Percentiles rank a stretch among this genome's conserved stretches.
These are phyloP conservation scores for Echites panduratus DNA, from an alignment of 257 asterid genomes.

Conservation along the genomic window DNA sequence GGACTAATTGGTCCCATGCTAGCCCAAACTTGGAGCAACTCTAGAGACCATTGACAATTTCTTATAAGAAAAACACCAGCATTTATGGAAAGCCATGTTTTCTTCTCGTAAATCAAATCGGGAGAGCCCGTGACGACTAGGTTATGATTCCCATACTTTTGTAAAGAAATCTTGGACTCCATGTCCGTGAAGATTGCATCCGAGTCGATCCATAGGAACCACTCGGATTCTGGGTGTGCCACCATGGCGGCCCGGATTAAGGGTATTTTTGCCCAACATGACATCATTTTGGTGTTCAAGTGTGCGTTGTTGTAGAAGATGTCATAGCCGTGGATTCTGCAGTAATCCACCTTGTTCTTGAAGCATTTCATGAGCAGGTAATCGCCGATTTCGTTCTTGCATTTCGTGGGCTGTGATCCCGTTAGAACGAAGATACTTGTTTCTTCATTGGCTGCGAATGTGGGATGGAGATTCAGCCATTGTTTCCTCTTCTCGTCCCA, in stretches of 20 bases:
- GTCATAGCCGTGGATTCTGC: constrained; percentile 46
- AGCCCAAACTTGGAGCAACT: constrained; percentile 5
- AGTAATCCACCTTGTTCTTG: constrained; percentile 68
- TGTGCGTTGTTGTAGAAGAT: constrained; percentile 47
- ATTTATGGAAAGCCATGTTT: constrained; percentile 3
- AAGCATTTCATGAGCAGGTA: constrained; percentile 43
- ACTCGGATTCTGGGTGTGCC: constrained; percentile 9
- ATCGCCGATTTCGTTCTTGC: constrained; percentile 54
- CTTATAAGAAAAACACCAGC: constrained; percentile 8
- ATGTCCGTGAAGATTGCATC: constrained; percentile 16
- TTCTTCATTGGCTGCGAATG: constrained; percentile 13
- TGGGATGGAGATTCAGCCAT: constrained; percentile 45
- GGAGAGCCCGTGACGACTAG: neutral
- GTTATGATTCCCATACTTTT: constrained; percentile 4
- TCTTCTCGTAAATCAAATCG: neutral
- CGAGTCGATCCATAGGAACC: constrained; percentile 4
- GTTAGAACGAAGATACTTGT: constrained; percentile 44
- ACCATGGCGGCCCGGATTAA: constrained; percentile 5
- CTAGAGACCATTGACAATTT: constrained; percentile 14
- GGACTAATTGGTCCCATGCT: constrained; percentile 14
- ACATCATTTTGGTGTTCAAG: constrained; percentile 5
- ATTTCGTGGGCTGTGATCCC: constrained; percentile 57
- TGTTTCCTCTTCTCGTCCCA: constrained; percentile 59
- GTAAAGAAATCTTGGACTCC: constrained; percentile 4
- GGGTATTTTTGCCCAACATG: constrained; percentile 12